These are phyloP conservation scores for Irpex rosettiformis DNA, from an alignment of 1,284 basidiomycete genomes.

Conservation along the genomic window DNA sequence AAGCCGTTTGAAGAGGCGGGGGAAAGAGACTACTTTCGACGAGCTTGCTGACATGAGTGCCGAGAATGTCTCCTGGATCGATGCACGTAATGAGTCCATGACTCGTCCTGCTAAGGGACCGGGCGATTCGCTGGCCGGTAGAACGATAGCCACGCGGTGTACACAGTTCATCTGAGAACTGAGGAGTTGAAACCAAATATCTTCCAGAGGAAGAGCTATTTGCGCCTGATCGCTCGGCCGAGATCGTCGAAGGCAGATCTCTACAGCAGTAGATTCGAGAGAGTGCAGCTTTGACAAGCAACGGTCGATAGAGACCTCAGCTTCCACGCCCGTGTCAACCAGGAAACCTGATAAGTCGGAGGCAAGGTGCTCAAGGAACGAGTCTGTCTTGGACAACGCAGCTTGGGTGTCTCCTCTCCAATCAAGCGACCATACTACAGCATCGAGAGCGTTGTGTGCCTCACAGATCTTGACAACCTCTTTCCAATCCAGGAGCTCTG, in stretches of 20 bases:
- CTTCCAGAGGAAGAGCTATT: constrained; percentile 60
- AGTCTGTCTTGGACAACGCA: constrained; percentile 67
- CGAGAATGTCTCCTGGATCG: constrained; percentile 85
- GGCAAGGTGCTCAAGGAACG: constrained; percentile 56
- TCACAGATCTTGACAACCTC: constrained; percentile 67
- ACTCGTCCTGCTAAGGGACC: constrained; percentile 28
- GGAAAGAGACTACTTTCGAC: constrained; percentile 84
- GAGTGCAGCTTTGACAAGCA: constrained; percentile 43
- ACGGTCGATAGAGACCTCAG: constrained; percentile 33
- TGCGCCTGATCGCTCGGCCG: constrained; percentile 48
- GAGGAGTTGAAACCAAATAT: constrained; percentile 89
- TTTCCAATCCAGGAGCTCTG: constrained; percentile 56
- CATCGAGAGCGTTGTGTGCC: constrained; percentile 63
- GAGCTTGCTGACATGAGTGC: constrained; percentile 83
- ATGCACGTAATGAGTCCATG: constrained; percentile 57
- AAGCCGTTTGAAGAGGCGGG: constrained; percentile 86
- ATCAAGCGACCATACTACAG: constrained; percentile 82
- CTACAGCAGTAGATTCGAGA: constrained; percentile 58
- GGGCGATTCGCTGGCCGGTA: constrained; percentile 19
- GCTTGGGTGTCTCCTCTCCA: constrained; percentile 57
- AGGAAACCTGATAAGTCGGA: constrained; percentile 34
- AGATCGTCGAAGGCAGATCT: constrained; percentile 49
- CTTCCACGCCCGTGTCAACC: constrained; percentile 7
- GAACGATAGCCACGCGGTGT: constrained; percentile 47
- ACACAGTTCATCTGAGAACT: constrained; percentile 79